Conservation (phyloP, 2,329 filamentous ascomycete species). For the Penicillium capsulatum region DNA sequence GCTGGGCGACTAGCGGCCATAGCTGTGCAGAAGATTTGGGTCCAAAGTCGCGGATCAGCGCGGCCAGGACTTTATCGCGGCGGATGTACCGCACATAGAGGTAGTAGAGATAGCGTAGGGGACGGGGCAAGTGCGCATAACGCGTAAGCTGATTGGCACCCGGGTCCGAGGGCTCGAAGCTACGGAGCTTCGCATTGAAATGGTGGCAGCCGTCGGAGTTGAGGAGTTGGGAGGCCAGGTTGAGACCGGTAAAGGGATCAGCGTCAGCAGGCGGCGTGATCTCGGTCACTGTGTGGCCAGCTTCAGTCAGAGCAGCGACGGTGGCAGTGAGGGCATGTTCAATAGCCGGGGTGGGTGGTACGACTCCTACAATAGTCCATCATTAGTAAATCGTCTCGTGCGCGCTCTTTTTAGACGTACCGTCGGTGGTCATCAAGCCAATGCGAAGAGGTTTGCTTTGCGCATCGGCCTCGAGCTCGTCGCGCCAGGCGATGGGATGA, state of each 20-base stretch:
- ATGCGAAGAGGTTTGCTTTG: conserved; percentile 63
- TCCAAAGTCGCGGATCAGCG: conserved; percentile 67
- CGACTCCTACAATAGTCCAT: conserved; percentile 53
- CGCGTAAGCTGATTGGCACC: conserved; percentile 71
- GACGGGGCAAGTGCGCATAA: conserved; percentile 68
- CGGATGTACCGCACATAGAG: conserved; percentile 83
- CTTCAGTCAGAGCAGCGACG: conserved; percentile 61
- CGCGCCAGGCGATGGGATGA: conserved; percentile 77
- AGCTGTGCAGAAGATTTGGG: conserved; percentile 71
- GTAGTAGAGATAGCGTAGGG: conserved; percentile 80
- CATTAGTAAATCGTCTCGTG: too few relatives aligned
- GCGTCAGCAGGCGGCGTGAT: conserved; percentile 66
- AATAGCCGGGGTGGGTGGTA: conserved; percentile 83
- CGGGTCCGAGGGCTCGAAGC: conserved; percentile 72
- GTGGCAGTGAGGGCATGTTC: conserved; percentile 68
- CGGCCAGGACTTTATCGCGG: conserved; percentile 72
- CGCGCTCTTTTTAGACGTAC: conserved; percentile 27
- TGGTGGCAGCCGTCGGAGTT: conserved; percentile 80
- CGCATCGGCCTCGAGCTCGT: conserved; percentile 57
- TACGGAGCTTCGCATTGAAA: conserved; percentile 70
- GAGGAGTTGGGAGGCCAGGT: conserved; percentile 73
- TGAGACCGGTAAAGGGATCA: conserved; percentile 71
- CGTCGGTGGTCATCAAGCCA: conserved; percentile 73
- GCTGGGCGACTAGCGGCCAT: conserved; percentile 72
- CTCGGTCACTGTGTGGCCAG: conserved; percentile 70